These are phyloP conservation scores for Entomortierella beljakovae DNA, from an alignment of 192 early-diverging fungal genomes.

Conservation along the genomic window DNA sequence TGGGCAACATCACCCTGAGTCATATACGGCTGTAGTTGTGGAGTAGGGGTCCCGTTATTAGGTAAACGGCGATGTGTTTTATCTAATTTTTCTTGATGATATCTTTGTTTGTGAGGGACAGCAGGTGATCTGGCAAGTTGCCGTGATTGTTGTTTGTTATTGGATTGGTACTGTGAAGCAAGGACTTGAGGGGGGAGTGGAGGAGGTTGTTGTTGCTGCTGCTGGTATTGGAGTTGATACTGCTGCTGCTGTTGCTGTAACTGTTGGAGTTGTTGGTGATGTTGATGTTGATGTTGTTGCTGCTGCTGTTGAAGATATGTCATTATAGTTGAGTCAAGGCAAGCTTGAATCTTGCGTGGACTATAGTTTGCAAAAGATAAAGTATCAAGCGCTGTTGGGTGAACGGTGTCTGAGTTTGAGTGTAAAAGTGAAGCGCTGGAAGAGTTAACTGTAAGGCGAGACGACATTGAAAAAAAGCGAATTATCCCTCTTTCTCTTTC, in stretches of 20 bases:
- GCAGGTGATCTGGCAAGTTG: not conserved
- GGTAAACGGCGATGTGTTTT: not conserved
- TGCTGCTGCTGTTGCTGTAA: slow-evolving; percentile 5
- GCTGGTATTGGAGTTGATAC: not conserved
- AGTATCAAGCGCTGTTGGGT: slow-evolving; percentile 19
- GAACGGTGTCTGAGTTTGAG: slow-evolving; percentile 14
- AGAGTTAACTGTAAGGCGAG: slow-evolving; percentile 18
- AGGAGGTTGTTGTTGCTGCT: slow-evolving; percentile 10
- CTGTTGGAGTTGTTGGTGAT: slow-evolving; percentile 20
- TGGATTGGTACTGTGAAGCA: not conserved
- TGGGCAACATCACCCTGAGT: too few species aligned
- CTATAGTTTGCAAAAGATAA: slow-evolving; percentile 37
- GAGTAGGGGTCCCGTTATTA: not conserved
- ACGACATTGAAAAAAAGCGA: slow-evolving; percentile 9
- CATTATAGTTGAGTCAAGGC: slow-evolving; percentile 40
- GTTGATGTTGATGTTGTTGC: slow-evolving; percentile 5
- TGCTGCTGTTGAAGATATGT: slow-evolving; percentile 40
- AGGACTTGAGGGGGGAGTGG: slow-evolving; percentile 11
- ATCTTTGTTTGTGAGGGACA: not conserved
- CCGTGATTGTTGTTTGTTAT: slow-evolving; percentile 10
- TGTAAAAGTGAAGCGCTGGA: slow-evolving; percentile 18
- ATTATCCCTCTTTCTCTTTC: not conserved
- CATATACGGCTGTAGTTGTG: not conserved
- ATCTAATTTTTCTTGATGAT: not conserved
- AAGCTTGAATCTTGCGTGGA: slow-evolving; percentile 30